These are phyloP conservation scores for Aspergillus biplanus DNA, from an alignment of 495 filamentous ascomycete genomes.

Conservation along the genomic window DNA sequence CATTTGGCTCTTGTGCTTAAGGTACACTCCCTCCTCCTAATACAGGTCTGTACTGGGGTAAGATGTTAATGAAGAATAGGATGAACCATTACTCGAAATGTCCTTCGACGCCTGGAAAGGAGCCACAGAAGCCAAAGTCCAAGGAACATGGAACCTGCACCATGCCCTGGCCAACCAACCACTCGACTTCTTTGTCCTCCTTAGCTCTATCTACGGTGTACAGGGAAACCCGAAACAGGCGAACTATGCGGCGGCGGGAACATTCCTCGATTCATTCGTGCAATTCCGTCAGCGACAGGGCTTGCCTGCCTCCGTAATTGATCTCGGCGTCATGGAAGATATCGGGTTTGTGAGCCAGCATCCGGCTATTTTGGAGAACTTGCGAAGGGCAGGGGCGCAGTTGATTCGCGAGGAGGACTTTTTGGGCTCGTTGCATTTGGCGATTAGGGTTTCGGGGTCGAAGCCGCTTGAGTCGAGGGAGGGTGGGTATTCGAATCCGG, in stretches of 20 bases:
- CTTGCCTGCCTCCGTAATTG: conserved; percentile 27
- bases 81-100: conserved; percentile 34
- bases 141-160: conserved; percentile 41
- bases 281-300: conserved; percentile 21
- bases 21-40: no score
- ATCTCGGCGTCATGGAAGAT: conserved; percentile 43
- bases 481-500: not conserved
- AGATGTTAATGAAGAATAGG: no score
- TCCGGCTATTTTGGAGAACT: not conserved
- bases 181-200: conserved; percentile 50
- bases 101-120: conserved; percentile 38
- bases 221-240: conserved; percentile 30
- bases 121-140: conserved; percentile 39
- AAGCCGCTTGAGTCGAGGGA: no score
- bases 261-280: conserved; percentile 33
- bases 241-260: conserved; percentile 33
- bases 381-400: not conserved
- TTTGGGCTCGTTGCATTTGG: conserved; percentile 21
- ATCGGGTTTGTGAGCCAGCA: conserved; percentile 31
- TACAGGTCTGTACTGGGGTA: no score
- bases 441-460: conserved; percentile 4
- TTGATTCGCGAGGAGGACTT: not conserved
- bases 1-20: conserved; percentile 40
- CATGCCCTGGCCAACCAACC: conserved; percentile 2
- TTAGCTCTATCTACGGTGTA: conserved; percentile 32